Evolutionary conservation across 1,284 basidiomycete genomes (phyloP), one percentile per base, ranked within the genome.

Genomic region (Baeospora myosura): DNA sequence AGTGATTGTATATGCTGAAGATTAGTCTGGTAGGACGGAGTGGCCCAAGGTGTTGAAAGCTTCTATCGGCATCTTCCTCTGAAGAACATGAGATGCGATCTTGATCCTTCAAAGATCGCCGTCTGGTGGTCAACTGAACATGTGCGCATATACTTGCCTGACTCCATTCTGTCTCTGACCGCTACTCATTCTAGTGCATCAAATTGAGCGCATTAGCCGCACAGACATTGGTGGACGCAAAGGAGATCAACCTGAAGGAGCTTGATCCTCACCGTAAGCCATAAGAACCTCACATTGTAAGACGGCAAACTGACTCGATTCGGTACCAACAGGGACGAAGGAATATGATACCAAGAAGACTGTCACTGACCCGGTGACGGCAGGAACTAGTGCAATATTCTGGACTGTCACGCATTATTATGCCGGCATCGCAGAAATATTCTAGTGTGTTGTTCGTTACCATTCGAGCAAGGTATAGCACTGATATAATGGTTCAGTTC

Each of bases 41-140:
- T 73, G 0, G 46, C 53, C 20, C 57, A 57, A 21, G 78, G 76
- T 3, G 72, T 72, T 0, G 66, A 73, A 16, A 73, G 71, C 31
- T 78, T 81, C 53, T 78, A 81, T 55, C 59, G 60, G n/a, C 77
- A 81, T 55, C 56, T 82, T 16, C 78, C 79, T 0, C 52, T 81
- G 34, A 55, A 74, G 12, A 76, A 76, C 49, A 81, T 82, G 78
- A 60, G 76, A 49, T 82, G 78, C 48, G 74, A 80, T 49, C 48
- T 81, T 35, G 71, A 75, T 41, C 65, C 72, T 0, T 56, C 58
- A 0, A 62, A 63, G 28, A 46, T 72, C 5, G 78, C 77, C 0
- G 62, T 74, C 1, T 82, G 78, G 78, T 81, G 74, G 72, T 76
- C 69, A 2, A 66, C 69, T 5, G 62, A 70, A 41, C 61, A 72